phyloP scores from a whole-genome alignment of 2,329 filamentous ascomycete genomes.

The Monilinia aucupariae region DNA sequence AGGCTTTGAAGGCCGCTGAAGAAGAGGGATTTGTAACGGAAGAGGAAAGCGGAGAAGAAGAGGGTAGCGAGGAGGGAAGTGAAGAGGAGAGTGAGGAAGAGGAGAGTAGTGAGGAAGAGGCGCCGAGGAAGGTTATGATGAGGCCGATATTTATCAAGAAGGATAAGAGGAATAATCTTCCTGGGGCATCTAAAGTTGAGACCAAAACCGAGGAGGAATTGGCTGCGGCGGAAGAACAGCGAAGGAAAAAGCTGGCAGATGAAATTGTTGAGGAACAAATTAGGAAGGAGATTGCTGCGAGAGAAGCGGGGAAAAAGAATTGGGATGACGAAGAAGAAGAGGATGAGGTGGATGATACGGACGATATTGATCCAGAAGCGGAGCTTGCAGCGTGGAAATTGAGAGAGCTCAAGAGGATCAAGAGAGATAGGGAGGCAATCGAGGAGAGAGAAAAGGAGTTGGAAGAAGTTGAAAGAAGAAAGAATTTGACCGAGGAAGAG shows the following conservation, averaged over 20 bases:
- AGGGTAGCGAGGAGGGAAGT: constrained; percentile 33
- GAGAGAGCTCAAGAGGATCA: constrained; percentile 81
- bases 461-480: constrained; percentile 81
- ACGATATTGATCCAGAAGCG: constrained; percentile 78
- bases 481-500: constrained; percentile 82
- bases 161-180: constrained; percentile 41
- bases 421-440: constrained; percentile 78
- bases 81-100: constrained; percentile 33
- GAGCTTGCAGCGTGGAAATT: constrained; percentile 93
- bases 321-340: constrained; percentile 73
- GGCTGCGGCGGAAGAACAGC: constrained; percentile 52
- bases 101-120: constrained; percentile 51
- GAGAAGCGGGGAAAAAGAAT: constrained; percentile 70
- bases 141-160: constrained; percentile 61
- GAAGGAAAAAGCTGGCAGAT: constrained; percentile 66
- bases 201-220: constrained; percentile 40
- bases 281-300: constrained; percentile 70
- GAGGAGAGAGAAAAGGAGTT: constrained; percentile 78
- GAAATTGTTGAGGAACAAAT: constrained; percentile 84
- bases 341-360: constrained; percentile 80
- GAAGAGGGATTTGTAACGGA: constrained; percentile 59
- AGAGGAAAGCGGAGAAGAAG: constrained; percentile 37
- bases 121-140: constrained; percentile 52
- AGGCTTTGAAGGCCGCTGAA: constrained; percentile 38
- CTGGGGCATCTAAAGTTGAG: constrained; percentile 28